Evolutionary conservation across 1,284 basidiomycete genomes (phyloP).

Genomic region (Singerocomus inundabilis): DNA sequence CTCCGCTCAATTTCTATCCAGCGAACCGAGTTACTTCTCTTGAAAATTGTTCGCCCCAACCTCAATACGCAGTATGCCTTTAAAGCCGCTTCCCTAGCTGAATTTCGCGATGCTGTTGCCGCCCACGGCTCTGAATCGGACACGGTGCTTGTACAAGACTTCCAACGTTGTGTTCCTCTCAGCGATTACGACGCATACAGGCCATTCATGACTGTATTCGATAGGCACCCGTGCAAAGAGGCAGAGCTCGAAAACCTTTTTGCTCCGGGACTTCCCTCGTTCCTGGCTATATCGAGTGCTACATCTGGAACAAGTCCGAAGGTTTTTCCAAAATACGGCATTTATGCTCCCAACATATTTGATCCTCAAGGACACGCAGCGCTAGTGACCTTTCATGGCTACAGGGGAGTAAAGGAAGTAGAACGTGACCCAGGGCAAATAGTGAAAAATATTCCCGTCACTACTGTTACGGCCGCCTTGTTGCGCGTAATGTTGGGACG

Average conservation of each 20-base stretch:
- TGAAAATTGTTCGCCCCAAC: slow-evolving; percentile 6
- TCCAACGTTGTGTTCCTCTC: slow-evolving; percentile 7
- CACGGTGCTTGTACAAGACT: background rate
- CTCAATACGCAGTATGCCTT: slow-evolving; percentile 6
- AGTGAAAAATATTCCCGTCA: background rate
- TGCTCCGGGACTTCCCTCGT: slow-evolving; percentile 13
- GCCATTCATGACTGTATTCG: slow-evolving; percentile 11
- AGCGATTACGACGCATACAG: slow-evolving; percentile 11
- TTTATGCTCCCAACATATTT: background rate
- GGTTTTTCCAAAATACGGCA: slow-evolving; percentile 3
- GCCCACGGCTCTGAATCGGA: background rate
- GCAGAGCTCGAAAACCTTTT: slow-evolving; percentile 13
- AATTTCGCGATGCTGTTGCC: slow-evolving; percentile 3
- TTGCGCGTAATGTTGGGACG: background rate
- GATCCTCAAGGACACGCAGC: background rate
- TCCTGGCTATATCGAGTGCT: slow-evolving; percentile 8
- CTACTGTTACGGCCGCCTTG: background rate
- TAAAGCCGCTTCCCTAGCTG: background rate
- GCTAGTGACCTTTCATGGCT: background rate
- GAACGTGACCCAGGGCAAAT: slow-evolving; percentile 1
- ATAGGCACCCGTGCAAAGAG: slow-evolving; percentile 10
- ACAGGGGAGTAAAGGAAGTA: slow-evolving; percentile 1
- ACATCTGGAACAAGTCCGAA: slow-evolving; percentile 11
- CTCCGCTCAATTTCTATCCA: background rate
- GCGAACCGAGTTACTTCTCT: background rate